Evolutionary conservation across 352 stramenopile species (phyloP).

Genomic region (Phytophthora pistaciae): DNA sequence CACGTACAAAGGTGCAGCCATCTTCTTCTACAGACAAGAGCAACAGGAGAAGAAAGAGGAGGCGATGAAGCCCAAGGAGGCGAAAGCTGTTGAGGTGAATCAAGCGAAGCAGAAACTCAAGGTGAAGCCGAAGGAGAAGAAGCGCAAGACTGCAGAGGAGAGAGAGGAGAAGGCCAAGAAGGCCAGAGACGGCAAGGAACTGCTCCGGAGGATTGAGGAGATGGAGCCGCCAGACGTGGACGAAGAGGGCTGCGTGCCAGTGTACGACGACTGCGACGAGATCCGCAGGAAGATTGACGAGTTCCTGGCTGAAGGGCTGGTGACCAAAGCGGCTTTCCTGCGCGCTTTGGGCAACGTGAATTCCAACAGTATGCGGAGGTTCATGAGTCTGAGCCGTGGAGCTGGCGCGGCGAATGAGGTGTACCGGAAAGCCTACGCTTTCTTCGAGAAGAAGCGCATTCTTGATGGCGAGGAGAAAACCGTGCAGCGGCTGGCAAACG

Average conservation of each 20-base stretch:
- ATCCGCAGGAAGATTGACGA: background rate
- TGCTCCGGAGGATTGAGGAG: conserved; percentile 1
- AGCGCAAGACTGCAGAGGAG: background rate
- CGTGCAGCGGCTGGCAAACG: background rate
- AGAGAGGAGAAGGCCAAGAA: conserved; percentile 3
- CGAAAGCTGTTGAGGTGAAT: conserved; percentile 10
- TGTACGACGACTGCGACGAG: conserved; percentile 3
- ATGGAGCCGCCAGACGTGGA: background rate
- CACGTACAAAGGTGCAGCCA: conserved; percentile 38
- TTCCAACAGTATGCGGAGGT: conserved; percentile 3
- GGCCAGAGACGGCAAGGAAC: background rate
- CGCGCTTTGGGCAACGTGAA: background rate
- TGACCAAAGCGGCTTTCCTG: conserved; percentile 1
- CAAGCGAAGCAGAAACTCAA: conserved; percentile 32
- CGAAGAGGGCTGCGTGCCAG: background rate
- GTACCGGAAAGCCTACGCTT: conserved; percentile 3
- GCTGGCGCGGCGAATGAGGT: background rate
- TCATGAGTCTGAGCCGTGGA: conserved; percentile 1
- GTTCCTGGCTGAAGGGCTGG: background rate
- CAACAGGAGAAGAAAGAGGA: conserved; percentile 23
- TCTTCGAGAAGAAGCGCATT: conserved; percentile 1
- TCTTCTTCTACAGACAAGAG: conserved; percentile 49
- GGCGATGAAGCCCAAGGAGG: conserved; percentile 13
- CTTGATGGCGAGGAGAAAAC: background rate
- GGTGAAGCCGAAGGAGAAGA: conserved; percentile 1